Evolutionary conservation across 371 early-diverging fungal genomes (phyloP), one percentile per base, ranked within the genome.

Genomic region (Mortierella polycephala): DNA sequence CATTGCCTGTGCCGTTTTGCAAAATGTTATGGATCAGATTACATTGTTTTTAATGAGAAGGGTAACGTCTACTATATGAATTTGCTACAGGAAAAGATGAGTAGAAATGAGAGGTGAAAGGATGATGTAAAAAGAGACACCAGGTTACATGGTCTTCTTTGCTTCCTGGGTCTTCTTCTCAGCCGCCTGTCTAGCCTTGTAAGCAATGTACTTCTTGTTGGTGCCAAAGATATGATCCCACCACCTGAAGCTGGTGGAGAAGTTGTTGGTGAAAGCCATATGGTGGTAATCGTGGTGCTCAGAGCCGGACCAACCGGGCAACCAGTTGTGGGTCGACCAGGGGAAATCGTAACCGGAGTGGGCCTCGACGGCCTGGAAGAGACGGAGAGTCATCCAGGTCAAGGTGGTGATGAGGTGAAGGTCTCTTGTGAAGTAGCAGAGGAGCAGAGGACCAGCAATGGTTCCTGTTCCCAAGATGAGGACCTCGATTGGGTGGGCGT

Each of bases 301-400:
- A 13, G 93, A 87, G 20, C 95, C 93, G 1, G 93, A 88, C 90
- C 90, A 88, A 83, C 94, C 93, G 18, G 95, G 95, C 62, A 94
- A 41, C 62, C 85, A 86, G 82, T 92, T 86, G 71, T 90, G 89
- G 60, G 93, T 85, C 18, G 91, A 92, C 94, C 95, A 96, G 46
- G 97, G 98, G 79, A 96, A 96, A 74, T 96, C 96, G 72, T 96
- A 96, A 0, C 98, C 98, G 50, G 94, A 93, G 83, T 98, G 98
- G 52, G 95, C 93, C 81, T 96, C 97, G 46, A 97, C 90, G 14
- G 95, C 90, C 82, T 92, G 92, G 80, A 91, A 88, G 50, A 95
- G 86, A 68, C 94, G 89, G 16, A 89, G 75, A 23, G 88, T 84
- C 71, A 95, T 88, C 96, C 96, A 96, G 37, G 86, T 71, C 50